phyloP scores from a whole-genome alignment of 805 yeast genomes.

The Barnettozyma wickerhamii region DNA sequence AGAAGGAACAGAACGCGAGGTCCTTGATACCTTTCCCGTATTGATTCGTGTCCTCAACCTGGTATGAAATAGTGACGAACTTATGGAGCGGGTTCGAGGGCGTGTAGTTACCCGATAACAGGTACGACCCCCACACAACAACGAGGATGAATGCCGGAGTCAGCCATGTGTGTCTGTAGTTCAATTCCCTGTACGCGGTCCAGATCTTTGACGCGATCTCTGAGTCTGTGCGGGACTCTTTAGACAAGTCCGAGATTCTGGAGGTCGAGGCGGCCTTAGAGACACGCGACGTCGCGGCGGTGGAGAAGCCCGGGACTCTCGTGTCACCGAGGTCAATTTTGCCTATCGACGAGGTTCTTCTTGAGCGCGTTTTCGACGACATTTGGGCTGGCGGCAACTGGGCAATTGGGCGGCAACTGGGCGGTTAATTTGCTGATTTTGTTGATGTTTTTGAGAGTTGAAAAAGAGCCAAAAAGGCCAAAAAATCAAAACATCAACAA shows the following conservation, averaged over 20 bases:
- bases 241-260: constrained; percentile 31
- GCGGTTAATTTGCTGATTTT: too few relatives aligned
- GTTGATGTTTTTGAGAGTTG: too few relatives aligned
- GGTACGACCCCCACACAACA: constrained; percentile 38
- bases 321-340: constrained; percentile 71
- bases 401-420: background rate
- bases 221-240: constrained; percentile 36
- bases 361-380: constrained; percentile 20
- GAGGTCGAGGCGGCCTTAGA: constrained; percentile 36
- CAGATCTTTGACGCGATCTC: constrained; percentile 53
- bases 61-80: constrained; percentile 64
- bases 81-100: constrained; percentile 56
- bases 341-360: constrained; percentile 71
- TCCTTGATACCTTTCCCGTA: constrained; percentile 90
- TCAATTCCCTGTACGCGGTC: constrained; percentile 54
- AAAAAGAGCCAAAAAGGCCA: too few relatives aligned
- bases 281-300: constrained; percentile 50
- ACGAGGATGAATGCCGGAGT: constrained; percentile 52
- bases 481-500: too few relatives aligned
- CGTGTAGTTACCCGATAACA: constrained; percentile 54
- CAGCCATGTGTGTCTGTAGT: constrained; percentile 64
- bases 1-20: constrained; percentile 69
- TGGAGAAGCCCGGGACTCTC: constrained; percentile 59
- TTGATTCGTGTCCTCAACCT: constrained; percentile 53
- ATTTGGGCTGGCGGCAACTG: background rate